Conservation (phyloP, 768 basidiomycete species). For the Chlorophyllum brunneum region DNA sequence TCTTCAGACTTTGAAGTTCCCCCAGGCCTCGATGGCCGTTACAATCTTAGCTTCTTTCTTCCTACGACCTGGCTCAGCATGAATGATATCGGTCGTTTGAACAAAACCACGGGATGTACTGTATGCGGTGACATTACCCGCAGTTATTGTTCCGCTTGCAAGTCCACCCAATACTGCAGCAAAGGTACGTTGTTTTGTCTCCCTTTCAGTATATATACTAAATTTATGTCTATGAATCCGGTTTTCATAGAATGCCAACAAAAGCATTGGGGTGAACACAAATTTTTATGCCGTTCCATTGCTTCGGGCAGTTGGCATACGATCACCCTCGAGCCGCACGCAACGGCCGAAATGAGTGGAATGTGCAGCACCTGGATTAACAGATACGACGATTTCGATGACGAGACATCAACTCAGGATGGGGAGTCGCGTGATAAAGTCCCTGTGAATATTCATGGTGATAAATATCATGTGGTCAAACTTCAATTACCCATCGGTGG, state of each 20-base stretch:
- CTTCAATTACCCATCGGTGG: conserved; percentile 25
- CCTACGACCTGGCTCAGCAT: conserved; percentile 32
- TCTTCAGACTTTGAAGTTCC: conserved; percentile 21
- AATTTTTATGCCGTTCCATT: conserved; percentile 30
- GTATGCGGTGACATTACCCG: conserved; percentile 32
- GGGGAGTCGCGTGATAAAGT: conserved; percentile 2
- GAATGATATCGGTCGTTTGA: conserved; percentile 33
- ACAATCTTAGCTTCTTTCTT: conserved; percentile 27
- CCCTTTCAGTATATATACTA: too few species aligned
- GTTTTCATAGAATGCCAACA: conserved; percentile 36
- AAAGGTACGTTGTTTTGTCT: conserved; percentile 21
- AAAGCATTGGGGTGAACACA: conserved; percentile 38
- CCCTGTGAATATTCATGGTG: conserved; percentile 29
- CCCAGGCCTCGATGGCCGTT: background rate
- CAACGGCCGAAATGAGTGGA: background rate
- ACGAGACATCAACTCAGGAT: conserved; percentile 1
- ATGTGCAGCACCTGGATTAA: conserved; percentile 21
- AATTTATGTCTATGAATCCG: too few species aligned
- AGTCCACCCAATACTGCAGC: conserved; percentile 32
- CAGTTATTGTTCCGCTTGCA: conserved; percentile 32
- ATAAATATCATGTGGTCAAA: conserved; percentile 36
- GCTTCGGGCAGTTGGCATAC: conserved; percentile 35
- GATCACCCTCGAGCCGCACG: conserved; percentile 19
- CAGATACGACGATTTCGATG: conserved; percentile 18
- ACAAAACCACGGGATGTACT: conserved; percentile 30